These are phyloP conservation scores for Mentha longifolia DNA, from an alignment of 257 asterid genomes.

Conservation along the genomic window DNA sequence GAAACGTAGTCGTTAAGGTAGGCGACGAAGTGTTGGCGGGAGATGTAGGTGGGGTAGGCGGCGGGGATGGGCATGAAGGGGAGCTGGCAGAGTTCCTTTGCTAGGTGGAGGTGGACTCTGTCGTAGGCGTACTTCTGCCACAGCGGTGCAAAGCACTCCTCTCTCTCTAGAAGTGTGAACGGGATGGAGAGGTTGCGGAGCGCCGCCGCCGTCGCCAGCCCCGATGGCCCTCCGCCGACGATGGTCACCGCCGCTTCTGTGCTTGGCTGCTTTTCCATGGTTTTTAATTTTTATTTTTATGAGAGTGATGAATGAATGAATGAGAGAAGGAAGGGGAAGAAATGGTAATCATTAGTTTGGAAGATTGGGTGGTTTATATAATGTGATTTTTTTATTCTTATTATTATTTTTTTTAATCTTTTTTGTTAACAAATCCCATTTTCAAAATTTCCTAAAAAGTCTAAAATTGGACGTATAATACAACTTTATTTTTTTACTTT, in stretches of 20 bases:
- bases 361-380: not conserved
- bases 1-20: conserved; percentile 69
- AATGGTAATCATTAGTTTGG: not conserved
- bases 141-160: conserved; percentile 66
- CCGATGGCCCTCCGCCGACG: conserved; percentile 82
- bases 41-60: conserved; percentile 50
- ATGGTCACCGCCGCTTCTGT: conserved; percentile 38
- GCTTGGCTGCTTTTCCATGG: not conserved
- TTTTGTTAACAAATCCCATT: too few relatives aligned
- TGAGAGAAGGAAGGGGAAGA: not conserved
- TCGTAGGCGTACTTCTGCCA: conserved; percentile 81
- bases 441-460: too few relatives aligned
- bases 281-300: not conserved
- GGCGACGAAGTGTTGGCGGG: conserved; percentile 40
- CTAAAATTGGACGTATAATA: too few relatives aligned
- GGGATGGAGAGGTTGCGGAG: conserved; percentile 56
- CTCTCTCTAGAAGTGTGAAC: conserved; percentile 62
- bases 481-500: too few relatives aligned
- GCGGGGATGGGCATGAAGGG: conserved; percentile 59
- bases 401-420: too few relatives aligned
- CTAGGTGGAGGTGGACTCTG: conserved; percentile 75
- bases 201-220: conserved; percentile 76
- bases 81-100: conserved; percentile 57
- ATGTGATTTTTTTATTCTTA: too few relatives aligned
- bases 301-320: not conserved